These are phyloP conservation scores for Erythrophleum fordii DNA, from an alignment of 306 rosid genomes.

Conservation along the genomic window DNA sequence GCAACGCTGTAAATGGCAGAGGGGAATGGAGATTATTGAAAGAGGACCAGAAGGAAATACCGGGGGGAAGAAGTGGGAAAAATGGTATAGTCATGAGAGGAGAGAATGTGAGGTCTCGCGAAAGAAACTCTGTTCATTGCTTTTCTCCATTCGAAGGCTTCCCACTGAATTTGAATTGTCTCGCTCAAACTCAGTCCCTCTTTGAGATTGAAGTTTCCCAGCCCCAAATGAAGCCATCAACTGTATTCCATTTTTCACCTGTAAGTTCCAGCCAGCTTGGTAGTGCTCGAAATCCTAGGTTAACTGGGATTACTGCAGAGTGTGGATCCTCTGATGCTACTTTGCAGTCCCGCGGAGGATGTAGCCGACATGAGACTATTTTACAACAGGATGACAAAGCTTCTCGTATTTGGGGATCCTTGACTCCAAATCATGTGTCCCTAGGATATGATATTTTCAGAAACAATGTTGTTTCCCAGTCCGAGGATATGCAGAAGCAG, in stretches of 20 bases:
- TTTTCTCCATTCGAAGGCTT: slow-evolving; percentile 51
- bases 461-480: slow-evolving; percentile 58
- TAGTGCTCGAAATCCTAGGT: slow-evolving; percentile 57
- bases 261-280: slow-evolving; percentile 53
- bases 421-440: slow-evolving; percentile 51
- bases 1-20: slow-evolving; percentile 40
- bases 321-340: slow-evolving; percentile 54
- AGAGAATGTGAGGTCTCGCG: slow-evolving; percentile 57
- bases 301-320: slow-evolving; percentile 56
- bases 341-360: slow-evolving; percentile 59
- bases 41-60: slow-evolving; percentile 55
- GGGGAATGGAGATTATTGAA: slow-evolving; percentile 50
- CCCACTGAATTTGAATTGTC: slow-evolving; percentile 44
- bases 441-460: slow-evolving; percentile 52
- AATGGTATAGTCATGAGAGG: slow-evolving; percentile 41
- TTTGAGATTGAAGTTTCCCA: slow-evolving; percentile 54
- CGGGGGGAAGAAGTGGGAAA: slow-evolving; percentile 54
- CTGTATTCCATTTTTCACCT: slow-evolving; percentile 62
- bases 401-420: slow-evolving; percentile 69
- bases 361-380: slow-evolving; percentile 59
- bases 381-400: slow-evolving; percentile 60
- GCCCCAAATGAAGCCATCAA: slow-evolving; percentile 64
- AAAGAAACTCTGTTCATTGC: slow-evolving; percentile 57
- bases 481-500: slow-evolving; percentile 56
- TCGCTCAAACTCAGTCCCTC: slow-evolving; percentile 54